A percentile compares a stretch with the other conserved stretches of the same genome.
Conservation (phyloP, 2,329 filamentous ascomycete species). For the Colletotrichum paranaense region DNA sequence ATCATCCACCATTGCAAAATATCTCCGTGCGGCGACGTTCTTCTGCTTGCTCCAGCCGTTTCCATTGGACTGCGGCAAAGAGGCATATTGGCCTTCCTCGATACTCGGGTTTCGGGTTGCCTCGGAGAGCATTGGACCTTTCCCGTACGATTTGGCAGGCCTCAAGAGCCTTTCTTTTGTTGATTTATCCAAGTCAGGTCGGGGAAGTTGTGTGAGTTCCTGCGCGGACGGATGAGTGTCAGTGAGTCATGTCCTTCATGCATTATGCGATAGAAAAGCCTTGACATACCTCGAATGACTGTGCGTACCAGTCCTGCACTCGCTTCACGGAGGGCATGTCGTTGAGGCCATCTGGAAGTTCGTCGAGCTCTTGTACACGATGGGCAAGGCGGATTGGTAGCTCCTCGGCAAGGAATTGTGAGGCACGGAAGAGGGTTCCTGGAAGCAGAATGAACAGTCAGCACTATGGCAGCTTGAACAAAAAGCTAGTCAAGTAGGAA, state of each 20-base stretch:
- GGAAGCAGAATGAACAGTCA: slow-evolving; percentile 20
- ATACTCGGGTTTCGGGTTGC: slow-evolving; percentile 92
- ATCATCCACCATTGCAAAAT: slow-evolving; percentile 94
- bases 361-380: slow-evolving; percentile 92
- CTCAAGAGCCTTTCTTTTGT: slow-evolving; percentile 83
- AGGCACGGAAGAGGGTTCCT: slow-evolving; percentile 97
- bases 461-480: background rate
- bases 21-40: slow-evolving; percentile 70
- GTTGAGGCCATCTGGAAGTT: slow-evolving; percentile 93
- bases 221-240: slow-evolving; percentile 47
- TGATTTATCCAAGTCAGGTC: slow-evolving; percentile 80
- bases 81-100: slow-evolving; percentile 80
- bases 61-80: slow-evolving; percentile 54
- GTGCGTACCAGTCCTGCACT: slow-evolving; percentile 98
- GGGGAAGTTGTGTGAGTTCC: slow-evolving; percentile 91
- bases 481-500: background rate
- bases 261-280: slow-evolving; percentile 6
- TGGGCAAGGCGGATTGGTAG: slow-evolving; percentile 96
- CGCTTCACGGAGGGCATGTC: slow-evolving; percentile 97
- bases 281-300: slow-evolving; percentile 93
- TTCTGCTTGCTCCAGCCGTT: slow-evolving; percentile 64
- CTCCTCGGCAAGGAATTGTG: slow-evolving; percentile 98
- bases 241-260: slow-evolving; percentile 29
- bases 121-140: slow-evolving; percentile 77
- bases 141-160: slow-evolving; percentile 67